Percentiles rank a stretch among this genome's conserved stretches.
phyloP scores from a whole-genome alignment of 2,329 filamentous ascomycete species.

The Alternaria sp. region DNA sequence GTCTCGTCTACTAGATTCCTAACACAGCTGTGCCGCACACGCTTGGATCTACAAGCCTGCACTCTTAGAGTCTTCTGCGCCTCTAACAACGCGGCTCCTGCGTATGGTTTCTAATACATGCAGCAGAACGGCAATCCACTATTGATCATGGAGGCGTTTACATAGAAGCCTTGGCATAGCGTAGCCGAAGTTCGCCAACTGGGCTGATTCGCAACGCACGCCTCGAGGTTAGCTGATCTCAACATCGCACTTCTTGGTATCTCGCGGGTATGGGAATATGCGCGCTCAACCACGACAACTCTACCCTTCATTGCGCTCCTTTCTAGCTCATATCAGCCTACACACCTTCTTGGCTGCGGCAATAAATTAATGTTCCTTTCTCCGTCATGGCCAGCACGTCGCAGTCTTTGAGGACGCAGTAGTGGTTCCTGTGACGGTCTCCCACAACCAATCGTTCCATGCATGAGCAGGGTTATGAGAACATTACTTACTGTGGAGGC shows the following conservation, averaged over 20 bases:
- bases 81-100: not conserved
- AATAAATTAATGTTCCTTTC: no score
- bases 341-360: no score
- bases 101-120: slow-evolving; percentile 3
- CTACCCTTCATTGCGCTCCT: no score
- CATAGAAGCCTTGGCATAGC: not conserved
- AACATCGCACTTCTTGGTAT: no score
- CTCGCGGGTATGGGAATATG: no score
- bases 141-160: not conserved
- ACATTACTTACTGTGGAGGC: not conserved
- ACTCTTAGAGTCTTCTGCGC: not conserved
- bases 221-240: no score
- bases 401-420: no score
- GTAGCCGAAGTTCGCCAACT: no score
- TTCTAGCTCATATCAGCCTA: no score
- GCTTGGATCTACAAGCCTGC: slow-evolving; percentile 4
- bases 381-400: no score
- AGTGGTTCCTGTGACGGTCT: not conserved
- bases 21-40: not conserved
- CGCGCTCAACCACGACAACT: no score
- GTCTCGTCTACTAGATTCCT: not conserved
- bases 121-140: not conserved
- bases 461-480: not conserved
- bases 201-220: no score
- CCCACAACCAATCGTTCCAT: not conserved